These are phyloP conservation scores for Poteriospumella lacustris DNA, from an alignment of 108 stramenopile species.

Conservation along the genomic window DNA sequence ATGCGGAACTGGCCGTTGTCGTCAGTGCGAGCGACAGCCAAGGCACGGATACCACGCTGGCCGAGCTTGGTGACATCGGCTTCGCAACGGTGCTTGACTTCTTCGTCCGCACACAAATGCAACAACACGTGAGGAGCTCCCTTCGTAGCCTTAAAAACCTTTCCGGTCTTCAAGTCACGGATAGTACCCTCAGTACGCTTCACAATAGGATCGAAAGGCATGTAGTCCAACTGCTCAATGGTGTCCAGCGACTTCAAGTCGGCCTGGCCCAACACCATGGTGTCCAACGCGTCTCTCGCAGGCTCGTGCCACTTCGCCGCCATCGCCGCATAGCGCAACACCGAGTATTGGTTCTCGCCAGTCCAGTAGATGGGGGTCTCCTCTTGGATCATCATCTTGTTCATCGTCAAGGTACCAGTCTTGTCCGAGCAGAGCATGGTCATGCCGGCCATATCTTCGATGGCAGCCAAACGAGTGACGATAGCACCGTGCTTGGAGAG, in stretches of 20 bases:
- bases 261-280: constrained; percentile 16
- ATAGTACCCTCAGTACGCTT: constrained; percentile 69
- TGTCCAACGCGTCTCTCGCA: constrained; percentile 31
- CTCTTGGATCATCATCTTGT: constrained; percentile 66
- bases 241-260: constrained; percentile 21
- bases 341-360: constrained; percentile 31
- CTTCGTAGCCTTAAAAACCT: constrained; percentile 60
- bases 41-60: constrained; percentile 60
- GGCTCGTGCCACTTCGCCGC: constrained; percentile 32
- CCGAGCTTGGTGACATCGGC: constrained; percentile 55
- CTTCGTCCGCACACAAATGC: constrained; percentile 34
- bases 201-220: constrained; percentile 68
- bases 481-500: constrained; percentile 64
- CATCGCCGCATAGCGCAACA: constrained; percentile 26
- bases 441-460: constrained; percentile 74
- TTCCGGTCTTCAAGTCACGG: constrained; percentile 34
- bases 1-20: constrained; percentile 55
- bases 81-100: background rate
- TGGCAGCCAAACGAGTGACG: constrained; percentile 66
- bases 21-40: constrained; percentile 61
- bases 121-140: constrained; percentile 69
- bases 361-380: constrained; percentile 40
- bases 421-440: constrained; percentile 73
- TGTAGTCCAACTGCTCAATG: constrained; percentile 44
- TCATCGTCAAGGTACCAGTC: constrained; percentile 76